These are phyloP conservation scores for Debaryomyces sp. DNA, from an alignment of 1,139 yeast species.

Conservation along the genomic window DNA sequence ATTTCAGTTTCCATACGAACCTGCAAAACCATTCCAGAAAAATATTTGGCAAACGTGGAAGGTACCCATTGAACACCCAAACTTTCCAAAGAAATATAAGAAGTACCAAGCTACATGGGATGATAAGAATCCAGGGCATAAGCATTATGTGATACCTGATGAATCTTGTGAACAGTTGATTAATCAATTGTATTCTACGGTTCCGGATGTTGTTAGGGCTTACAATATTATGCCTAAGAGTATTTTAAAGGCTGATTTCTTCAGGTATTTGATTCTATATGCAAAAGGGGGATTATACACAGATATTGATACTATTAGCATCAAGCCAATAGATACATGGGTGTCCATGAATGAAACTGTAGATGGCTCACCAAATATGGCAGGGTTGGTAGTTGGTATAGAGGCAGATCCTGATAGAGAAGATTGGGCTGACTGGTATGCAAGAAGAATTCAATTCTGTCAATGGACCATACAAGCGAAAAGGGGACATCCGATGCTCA, in stretches of 20 bases:
- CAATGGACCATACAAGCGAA: constrained; percentile 80
- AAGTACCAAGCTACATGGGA: constrained; percentile 59
- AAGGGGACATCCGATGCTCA: constrained; percentile 88
- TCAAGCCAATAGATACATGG: constrained; percentile 50
- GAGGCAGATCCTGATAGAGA: constrained; percentile 93
- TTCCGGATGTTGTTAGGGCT: constrained; percentile 80
- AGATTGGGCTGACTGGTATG: constrained; percentile 72
- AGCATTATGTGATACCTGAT: constrained; percentile 76
- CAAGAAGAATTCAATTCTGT: constrained; percentile 72
- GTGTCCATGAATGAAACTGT: constrained; percentile 25
- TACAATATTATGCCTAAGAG: constrained; percentile 76
- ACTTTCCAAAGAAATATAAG: constrained; percentile 53
- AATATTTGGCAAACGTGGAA: constrained; percentile 98
- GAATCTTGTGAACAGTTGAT: constrained; percentile 66
- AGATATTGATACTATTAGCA: constrained; percentile 77
- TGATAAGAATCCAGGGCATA: constrained; percentile 58
- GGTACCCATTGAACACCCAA: constrained; percentile 53
- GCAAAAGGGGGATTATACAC: constrained; percentile 95
- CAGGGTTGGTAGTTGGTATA: constrained; percentile 83
- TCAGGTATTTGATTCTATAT: constrained; percentile 78
- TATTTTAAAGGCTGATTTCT: constrained; percentile 87
- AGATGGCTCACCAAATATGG: constrained; percentile 38
- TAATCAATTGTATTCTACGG: constrained; percentile 60
- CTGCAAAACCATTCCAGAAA: constrained; percentile 61
- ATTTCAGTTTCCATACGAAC: constrained; percentile 72